Evolutionary conservation across 73 alveolate species (phyloP).

Genomic region (Stentor coeruleus): DNA sequence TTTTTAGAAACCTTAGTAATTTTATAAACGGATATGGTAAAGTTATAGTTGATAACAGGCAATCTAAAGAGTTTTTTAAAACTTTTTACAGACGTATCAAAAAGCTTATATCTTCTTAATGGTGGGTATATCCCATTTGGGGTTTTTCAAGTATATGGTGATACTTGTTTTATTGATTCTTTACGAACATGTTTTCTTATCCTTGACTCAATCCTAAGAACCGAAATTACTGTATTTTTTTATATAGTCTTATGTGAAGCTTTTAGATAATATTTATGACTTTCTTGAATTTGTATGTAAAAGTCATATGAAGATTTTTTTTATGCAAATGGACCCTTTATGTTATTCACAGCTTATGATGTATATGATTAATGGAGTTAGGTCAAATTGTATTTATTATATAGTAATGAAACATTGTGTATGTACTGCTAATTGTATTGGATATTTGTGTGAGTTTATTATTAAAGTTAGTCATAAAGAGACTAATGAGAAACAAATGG

Average conservation of each 20-base stretch:
- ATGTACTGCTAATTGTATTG: background rate
- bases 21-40: background rate
- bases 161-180: background rate
- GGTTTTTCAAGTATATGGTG: constrained; percentile 25
- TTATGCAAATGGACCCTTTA: background rate
- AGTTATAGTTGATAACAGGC: background rate
- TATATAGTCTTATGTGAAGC: background rate
- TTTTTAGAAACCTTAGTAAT: constrained; percentile 1
- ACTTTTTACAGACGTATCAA: background rate
- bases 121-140: constrained; percentile 23
- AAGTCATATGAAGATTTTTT: constrained; percentile 6
- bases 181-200: background rate
- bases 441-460: background rate
- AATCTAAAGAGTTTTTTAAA: background rate
- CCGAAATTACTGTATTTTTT: constrained; percentile 6
- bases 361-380: background rate
- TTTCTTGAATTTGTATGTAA: background rate
- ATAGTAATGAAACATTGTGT: constrained; percentile 11
- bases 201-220: background rate
- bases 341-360: background rate
- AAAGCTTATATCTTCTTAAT: background rate
- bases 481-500: background rate
- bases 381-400: background rate
- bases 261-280: constrained; percentile 5
- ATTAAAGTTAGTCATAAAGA: constrained; percentile 3